Conservation (phyloP, 2,329 filamentous ascomycete species). For the Colletotrichum noveboracense region DNA sequence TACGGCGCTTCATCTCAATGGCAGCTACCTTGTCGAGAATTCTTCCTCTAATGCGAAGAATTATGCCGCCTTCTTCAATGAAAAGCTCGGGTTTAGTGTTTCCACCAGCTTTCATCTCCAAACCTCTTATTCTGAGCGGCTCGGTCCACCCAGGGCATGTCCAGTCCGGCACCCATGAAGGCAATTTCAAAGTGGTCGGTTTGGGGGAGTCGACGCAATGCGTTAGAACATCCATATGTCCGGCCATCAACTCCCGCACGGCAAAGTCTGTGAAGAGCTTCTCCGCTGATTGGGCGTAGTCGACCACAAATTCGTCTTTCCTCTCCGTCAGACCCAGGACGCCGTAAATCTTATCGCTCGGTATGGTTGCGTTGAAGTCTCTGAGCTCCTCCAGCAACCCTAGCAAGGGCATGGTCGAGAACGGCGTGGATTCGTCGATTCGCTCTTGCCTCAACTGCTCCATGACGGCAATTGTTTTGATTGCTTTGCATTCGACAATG, state of each 20-base stretch:
- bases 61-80: not conserved
- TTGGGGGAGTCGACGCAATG: constrained; percentile 4
- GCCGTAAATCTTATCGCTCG: constrained; percentile 5
- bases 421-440: not conserved
- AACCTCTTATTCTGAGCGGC: not conserved
- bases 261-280: not conserved
- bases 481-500: not conserved
- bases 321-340: not conserved
- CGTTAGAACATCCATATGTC: not conserved
- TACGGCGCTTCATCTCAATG: not conserved
- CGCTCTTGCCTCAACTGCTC: not conserved
- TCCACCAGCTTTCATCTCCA: not conserved
- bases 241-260: not conserved
- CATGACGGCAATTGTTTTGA: constrained; percentile 1
- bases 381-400: not conserved
- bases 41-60: not conserved
- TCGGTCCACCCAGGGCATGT: constrained; percentile 18
- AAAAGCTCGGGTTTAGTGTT: not conserved
- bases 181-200: not conserved
- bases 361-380: constrained; percentile 7
- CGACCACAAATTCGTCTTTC: not conserved
- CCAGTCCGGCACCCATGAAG: constrained; percentile 22
- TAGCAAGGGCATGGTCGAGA: not conserved
- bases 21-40: not conserved
- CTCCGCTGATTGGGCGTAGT: not conserved